These are phyloP conservation scores for Pythium vanterpoolii DNA, from an alignment of 352 stramenopile species.

Conservation along the genomic window DNA sequence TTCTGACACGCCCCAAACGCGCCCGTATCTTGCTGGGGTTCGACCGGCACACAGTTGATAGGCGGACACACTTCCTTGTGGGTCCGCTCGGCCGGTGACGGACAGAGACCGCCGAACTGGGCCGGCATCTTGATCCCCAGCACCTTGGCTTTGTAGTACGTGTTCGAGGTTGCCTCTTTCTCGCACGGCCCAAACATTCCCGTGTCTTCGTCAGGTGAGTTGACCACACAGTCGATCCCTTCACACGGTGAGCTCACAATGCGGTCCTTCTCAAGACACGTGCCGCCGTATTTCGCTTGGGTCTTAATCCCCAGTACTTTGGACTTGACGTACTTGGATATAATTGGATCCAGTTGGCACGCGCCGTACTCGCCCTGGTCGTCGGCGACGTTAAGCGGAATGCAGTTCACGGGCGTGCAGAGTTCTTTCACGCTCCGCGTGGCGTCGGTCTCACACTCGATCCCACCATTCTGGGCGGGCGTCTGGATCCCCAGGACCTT, in stretches of 20 bases:
- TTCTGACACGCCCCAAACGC: background rate
- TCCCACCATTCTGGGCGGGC: background rate
- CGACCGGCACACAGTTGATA: background rate
- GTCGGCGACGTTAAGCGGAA: background rate
- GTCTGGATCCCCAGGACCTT: constrained; percentile 4
- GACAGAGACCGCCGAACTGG: background rate
- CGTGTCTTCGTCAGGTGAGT: background rate
- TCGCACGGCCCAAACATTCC: background rate
- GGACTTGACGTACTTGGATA: background rate
- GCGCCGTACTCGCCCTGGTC: background rate
- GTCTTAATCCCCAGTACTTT: background rate
- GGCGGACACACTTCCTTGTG: background rate
- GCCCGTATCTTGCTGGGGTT: background rate
- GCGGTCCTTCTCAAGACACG: too few species aligned
- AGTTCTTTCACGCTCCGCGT: background rate
- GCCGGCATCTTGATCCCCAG: background rate
- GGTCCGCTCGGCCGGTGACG: background rate
- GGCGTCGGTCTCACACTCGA: background rate
- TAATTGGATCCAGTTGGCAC: background rate
- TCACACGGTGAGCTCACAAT: too few species aligned
- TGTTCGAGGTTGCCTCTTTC: background rate
- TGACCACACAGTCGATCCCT: constrained; percentile 1
- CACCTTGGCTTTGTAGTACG: background rate
- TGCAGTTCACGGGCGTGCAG: background rate
- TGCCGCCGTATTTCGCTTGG: background rate